A percentile compares a stretch with the other conserved stretches of the same genome.
phyloP scores from a whole-genome alignment of 2,329 filamentous ascomycete species.

The Tolypocladium tropicale region DNA sequence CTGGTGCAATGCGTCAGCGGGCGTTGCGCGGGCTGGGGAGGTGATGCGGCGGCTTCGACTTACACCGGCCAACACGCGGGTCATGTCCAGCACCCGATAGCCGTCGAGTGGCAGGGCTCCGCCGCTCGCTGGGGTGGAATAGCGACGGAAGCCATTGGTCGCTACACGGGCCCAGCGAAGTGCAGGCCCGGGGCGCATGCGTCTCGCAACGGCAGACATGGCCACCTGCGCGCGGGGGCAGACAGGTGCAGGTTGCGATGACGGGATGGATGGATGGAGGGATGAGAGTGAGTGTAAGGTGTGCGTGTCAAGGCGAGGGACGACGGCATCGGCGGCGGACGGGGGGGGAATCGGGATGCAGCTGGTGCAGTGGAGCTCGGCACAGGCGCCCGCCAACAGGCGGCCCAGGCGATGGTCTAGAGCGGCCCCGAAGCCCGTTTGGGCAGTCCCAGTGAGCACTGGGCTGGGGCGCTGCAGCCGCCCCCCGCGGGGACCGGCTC shows the following conservation, averaged over 20 bases:
- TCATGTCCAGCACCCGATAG: constrained; percentile 90
- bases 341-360: neutral
- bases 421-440: neutral
- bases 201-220: constrained; percentile 6
- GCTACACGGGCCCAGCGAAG: neutral
- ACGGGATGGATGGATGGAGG: neutral
- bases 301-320: neutral
- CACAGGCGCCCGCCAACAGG: neutral
- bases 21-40: neutral
- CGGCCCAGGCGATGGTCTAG: neutral
- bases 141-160: neutral
- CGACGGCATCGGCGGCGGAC: neutral
- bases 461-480: neutral
- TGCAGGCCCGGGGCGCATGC: constrained; percentile 1
- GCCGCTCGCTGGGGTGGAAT: constrained; percentile 15
- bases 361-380: neutral
- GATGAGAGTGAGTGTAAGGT: neutral
- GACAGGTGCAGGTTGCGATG: neutral
- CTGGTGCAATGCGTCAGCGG: constrained; percentile 34
- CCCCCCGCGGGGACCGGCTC: neutral
- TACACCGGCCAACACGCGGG: constrained; percentile 87
- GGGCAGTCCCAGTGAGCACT: neutral
- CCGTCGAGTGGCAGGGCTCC: constrained; percentile 61
- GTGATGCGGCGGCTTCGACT: constrained; percentile 22
- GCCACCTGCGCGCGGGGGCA: neutral